Conservation (phyloP, 306 rosid genomes). For the Cucurbita moschata region DNA sequence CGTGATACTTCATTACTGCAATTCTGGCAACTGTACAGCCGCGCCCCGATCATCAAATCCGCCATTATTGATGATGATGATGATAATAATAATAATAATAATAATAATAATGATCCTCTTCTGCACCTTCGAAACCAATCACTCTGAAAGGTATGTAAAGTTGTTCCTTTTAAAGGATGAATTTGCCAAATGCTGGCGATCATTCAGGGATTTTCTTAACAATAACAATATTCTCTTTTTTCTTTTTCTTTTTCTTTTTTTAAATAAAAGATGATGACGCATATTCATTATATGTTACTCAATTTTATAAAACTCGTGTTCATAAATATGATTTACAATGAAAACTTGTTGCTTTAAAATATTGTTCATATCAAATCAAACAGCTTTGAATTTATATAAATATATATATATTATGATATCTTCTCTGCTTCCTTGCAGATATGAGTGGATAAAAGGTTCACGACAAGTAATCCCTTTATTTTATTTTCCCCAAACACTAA, state of each 20-base stretch:
- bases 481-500: neutral
- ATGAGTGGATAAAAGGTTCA: neutral
- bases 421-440: neutral
- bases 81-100: too few species aligned
- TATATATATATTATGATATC: neutral
- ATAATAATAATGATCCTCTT: neutral
- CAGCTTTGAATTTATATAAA: neutral
- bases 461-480: neutral
- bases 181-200: neutral
- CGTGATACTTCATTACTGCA: conserved; percentile 49
- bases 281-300: too few species aligned
- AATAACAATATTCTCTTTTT: too few species aligned
- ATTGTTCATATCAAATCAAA: neutral
- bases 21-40: conserved; percentile 53
- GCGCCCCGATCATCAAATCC: conserved; percentile 20
- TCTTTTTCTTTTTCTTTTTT: too few species aligned
- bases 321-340: neutral
- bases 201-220: conserved; percentile 4
- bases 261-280: too few species aligned
- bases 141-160: neutral
- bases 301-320: too few species aligned
- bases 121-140: neutral
- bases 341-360: neutral
- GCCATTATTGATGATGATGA: conserved; percentile 19
- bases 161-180: neutral